Base-by-base conservation (phyloP, 164 flowering plant genomes). In the Chimonanthus praecox region DNA sequence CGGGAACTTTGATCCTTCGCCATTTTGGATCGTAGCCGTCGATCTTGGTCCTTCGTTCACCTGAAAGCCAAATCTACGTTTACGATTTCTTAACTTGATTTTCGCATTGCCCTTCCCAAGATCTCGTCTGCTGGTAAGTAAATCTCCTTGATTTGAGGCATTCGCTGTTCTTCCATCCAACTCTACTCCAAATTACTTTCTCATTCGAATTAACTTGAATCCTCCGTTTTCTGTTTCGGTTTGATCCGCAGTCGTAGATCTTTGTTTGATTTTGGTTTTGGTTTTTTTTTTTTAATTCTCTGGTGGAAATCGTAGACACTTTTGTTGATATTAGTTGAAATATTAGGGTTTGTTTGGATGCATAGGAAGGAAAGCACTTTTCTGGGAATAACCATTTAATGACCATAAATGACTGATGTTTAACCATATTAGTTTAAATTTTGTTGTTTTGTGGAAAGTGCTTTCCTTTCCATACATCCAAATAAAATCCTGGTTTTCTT, bases 1-100 rank as follows among this genome's bases (percentile, higher is more conserved):
- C 51, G 44, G 13, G 73, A 58, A 64, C 65, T 48, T 71, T 45
- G 73, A 58, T 44, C 33, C 65, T 43, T 58, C 73, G 44, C 3
- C 49, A 44, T 47, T 64, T 71, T 6, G n/a, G 21, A 16, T 71
- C 64, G 44, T 3, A 58, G 49, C 50, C 49, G 73, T 46, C 20
- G 64, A 58, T 58, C 62, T 44, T 43, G 15, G 16, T 43, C 21
- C 44, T 16, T 44, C 21, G 11, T 10, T 15, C 16, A n/a, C 64
- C 44, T 15, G 45, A 16, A 46, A 11, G 3, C 47, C 16, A 50
- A 60, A 21, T 15, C 64, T 21, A 47, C 65, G 49, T 10, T 64
- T 16, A 61, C 21, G 18, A 20, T 21, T 71, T 60, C 72, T 58
- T 46, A 48, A n/a, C 48, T 58, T 44, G 20, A 15, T 13, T 21